phyloP scores from a whole-genome alignment of 2,329 filamentous ascomycete genomes.

The Ophiostoma tasmaniense region DNA sequence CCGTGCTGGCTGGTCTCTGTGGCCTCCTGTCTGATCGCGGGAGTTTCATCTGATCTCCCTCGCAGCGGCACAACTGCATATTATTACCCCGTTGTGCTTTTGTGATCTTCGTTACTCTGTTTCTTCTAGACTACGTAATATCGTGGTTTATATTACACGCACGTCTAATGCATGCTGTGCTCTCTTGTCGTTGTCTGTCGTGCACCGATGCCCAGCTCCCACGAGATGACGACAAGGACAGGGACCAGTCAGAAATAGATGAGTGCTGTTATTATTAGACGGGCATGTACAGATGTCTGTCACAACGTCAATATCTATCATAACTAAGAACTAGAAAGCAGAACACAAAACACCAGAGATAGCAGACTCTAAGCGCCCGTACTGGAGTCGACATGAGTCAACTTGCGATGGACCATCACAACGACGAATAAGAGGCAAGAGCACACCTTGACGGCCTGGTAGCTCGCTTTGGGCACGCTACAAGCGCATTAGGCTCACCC shows the following conservation, averaged over 20 bases:
- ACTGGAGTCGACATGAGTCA: slow-evolving; percentile 3
- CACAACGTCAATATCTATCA: too few relatives aligned
- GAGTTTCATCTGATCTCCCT: not conserved
- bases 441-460: not conserved
- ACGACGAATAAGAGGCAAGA: slow-evolving; percentile 13
- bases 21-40: not conserved
- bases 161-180: not conserved
- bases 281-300: not conserved
- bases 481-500: not conserved
- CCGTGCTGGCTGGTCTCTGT: not conserved
- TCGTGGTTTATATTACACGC: not conserved
- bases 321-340: not conserved
- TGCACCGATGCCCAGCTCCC: not conserved
- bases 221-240: not conserved
- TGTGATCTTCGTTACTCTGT: not conserved
- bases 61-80: not conserved
- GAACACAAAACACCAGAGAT: not conserved
- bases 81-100: not conserved
- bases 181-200: not conserved
- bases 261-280: not conserved
- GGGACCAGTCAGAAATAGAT: not conserved
- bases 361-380: slow-evolving; percentile 12
- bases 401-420: not conserved
- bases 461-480: not conserved
- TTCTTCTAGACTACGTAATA: not conserved